A percentile compares a stretch with the other conserved stretches of the same genome.
Evolutionary conservation across 257 asterid species (phyloP).

Genomic region (Henckelia pumila): DNA sequence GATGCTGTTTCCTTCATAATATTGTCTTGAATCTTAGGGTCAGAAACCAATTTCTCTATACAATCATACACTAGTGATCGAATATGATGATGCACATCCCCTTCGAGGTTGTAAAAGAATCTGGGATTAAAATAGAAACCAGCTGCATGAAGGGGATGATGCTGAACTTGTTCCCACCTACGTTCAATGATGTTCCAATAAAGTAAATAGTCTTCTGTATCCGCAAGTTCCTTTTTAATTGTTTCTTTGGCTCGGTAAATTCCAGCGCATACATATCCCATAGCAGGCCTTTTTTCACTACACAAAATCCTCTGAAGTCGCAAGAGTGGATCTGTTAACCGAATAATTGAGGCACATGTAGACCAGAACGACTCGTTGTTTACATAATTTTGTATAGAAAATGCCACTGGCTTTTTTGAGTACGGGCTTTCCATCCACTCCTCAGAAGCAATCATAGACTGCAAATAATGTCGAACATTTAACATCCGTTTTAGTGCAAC

Average conservation of each 20-base stretch:
- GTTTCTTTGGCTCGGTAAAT: slow-evolving; percentile 84
- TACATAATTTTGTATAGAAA: slow-evolving; percentile 43
- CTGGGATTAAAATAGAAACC: slow-evolving; percentile 93
- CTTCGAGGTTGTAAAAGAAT: slow-evolving; percentile 78
- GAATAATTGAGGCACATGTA: slow-evolving; percentile 42
- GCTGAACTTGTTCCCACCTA: slow-evolving; percentile 79
- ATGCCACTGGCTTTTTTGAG: slow-evolving; percentile 70
- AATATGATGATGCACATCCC: slow-evolving; percentile 63
- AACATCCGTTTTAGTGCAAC: slow-evolving; percentile 72
- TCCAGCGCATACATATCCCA: slow-evolving; percentile 87
- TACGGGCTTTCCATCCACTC: slow-evolving; percentile 83
- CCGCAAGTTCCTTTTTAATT: slow-evolving; percentile 66
- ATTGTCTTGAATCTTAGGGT: slow-evolving; percentile 70
- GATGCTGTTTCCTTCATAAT: slow-evolving; percentile 74
- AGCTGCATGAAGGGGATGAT: slow-evolving; percentile 86
- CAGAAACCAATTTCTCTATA: slow-evolving; percentile 81
- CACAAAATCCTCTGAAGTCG: slow-evolving; percentile 52
- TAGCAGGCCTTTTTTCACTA: slow-evolving; percentile 39
- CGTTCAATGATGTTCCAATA: slow-evolving; percentile 89
- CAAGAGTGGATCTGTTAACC: slow-evolving; percentile 65
- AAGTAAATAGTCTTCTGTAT: slow-evolving; percentile 53
- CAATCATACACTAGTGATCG: slow-evolving; percentile 83
- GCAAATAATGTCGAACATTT: slow-evolving; percentile 60
- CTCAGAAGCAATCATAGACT: slow-evolving; percentile 81
- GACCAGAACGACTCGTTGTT: slow-evolving; percentile 78